A percentile compares a stretch with the other conserved stretches of the same genome.
Evolutionary conservation across 805 yeast genomes (phyloP).

Genomic region (Pichia phayaonensis): DNA sequence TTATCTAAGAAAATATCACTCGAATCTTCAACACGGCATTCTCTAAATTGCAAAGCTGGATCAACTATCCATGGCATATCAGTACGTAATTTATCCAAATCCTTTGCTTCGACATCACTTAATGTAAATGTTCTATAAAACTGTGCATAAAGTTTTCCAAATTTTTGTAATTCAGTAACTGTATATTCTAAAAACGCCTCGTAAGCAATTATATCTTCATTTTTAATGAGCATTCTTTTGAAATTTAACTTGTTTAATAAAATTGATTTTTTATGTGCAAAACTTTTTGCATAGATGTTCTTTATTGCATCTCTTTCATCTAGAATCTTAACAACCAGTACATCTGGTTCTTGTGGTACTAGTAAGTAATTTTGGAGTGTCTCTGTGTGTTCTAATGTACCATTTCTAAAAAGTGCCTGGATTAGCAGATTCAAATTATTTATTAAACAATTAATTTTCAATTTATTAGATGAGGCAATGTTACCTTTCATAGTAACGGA

Average conservation of each 20-base stretch:
- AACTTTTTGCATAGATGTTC: not conserved
- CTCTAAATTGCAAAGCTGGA: not conserved
- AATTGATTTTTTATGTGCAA: not conserved
- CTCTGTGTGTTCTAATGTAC: conserved; percentile 6
- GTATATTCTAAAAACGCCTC: conserved; percentile 43
- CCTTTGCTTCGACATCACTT: conserved; percentile 2
- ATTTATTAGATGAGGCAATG: conserved; percentile 31
- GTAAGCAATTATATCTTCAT: conserved; percentile 36
- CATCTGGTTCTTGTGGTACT: conserved; percentile 1
- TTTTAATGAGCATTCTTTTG: conserved; percentile 17
- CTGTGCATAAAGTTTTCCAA: conserved; percentile 24
- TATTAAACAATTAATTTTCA: conserved; percentile 40
- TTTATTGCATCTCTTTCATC: conserved; percentile 5
- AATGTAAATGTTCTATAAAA: conserved; percentile 26
- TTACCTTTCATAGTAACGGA: conserved; percentile 18
- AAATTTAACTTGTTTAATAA: not conserved
- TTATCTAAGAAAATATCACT: conserved; percentile 8
- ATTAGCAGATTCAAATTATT: conserved; percentile 43
- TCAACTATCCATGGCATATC: conserved; percentile 9
- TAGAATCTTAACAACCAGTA: not conserved
- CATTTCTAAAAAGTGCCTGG: conserved; percentile 27
- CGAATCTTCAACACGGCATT: conserved; percentile 4
- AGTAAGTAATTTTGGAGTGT: conserved; percentile 5
- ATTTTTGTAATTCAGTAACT: conserved; percentile 32
- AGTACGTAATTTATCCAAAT: conserved; percentile 6